Percentiles rank a stretch among this genome's conserved stretches.
phyloP scores from a whole-genome alignment of 768 basidiomycete species.

The Mycena latifolia region DNA sequence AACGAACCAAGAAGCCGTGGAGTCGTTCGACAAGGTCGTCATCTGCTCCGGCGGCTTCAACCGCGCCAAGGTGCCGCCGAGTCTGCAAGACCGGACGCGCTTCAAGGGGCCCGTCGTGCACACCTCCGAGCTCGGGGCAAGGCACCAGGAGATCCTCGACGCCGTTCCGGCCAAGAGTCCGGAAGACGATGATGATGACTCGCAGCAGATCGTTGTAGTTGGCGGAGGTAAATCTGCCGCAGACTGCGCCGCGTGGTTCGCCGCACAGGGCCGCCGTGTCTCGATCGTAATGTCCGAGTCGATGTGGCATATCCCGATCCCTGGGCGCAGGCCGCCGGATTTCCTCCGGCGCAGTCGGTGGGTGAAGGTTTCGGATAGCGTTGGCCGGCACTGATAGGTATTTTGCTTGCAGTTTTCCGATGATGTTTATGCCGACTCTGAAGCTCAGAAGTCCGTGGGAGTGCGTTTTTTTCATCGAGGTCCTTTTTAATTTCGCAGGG shows the following conservation, averaged over 20 bases:
- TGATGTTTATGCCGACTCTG: neutral
- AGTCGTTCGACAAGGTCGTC: slow-evolving; percentile 3
- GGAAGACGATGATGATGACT: neutral
- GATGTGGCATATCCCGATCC: neutral
- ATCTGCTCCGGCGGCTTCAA: slow-evolving; percentile 3
- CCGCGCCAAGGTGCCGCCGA: neutral
- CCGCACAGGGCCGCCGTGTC: neutral
- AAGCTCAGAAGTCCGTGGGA: neutral
- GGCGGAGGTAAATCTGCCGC: neutral
- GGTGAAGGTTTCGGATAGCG: too few relatives aligned
- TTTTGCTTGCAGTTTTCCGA: neutral
- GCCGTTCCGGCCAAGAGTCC: neutral
- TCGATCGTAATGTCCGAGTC: neutral
- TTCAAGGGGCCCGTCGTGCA: neutral
- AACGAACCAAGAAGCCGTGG: neutral
- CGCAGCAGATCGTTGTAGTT: neutral
- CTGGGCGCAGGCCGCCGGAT: neutral
- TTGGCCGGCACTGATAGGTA: too few relatives aligned
- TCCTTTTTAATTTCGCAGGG: neutral
- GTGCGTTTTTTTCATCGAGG: neutral
- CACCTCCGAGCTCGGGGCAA: neutral
- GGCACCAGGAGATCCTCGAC: slow-evolving; percentile 3
- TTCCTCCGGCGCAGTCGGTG: neutral
- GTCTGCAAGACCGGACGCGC: neutral
- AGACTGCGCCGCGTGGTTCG: neutral